phyloP scores from a whole-genome alignment of 1,284 basidiomycete genomes.

The Ceratobasidium sp. region DNA sequence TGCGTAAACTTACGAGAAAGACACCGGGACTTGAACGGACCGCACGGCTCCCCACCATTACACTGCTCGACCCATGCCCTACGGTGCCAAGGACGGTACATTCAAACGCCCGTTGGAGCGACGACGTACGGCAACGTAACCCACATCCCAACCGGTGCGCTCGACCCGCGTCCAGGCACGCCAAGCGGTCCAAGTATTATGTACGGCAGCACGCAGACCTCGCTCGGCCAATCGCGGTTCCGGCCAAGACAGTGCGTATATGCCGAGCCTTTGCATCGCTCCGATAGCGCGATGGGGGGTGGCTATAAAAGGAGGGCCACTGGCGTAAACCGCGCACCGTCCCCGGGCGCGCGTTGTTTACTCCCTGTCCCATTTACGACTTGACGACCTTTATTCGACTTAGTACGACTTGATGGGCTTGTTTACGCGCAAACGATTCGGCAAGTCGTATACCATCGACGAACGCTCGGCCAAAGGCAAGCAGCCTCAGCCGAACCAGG shows the following conservation, averaged over 20 bases:
- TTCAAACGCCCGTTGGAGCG: slow-evolving; percentile 3
- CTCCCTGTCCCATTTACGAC: slow-evolving; percentile 15
- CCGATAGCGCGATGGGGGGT: slow-evolving; percentile 10
- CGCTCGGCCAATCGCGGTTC: neutral
- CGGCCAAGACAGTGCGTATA: slow-evolving; percentile 32
- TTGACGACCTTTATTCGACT: neutral
- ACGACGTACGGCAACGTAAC: slow-evolving; percentile 12
- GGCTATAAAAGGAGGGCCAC: slow-evolving; percentile 42
- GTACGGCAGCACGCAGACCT: slow-evolving; percentile 3
- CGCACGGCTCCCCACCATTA: no score
- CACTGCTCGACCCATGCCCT: no score
- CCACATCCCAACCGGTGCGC: no score
- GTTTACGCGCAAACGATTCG: slow-evolving; percentile 43
- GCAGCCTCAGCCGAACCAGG: slow-evolving; percentile 38
- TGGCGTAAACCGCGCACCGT: slow-evolving; percentile 44
- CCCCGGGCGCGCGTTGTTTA: slow-evolving; percentile 44
- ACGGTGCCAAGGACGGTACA: neutral
- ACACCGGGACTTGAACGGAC: no score
- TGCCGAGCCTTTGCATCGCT: slow-evolving; percentile 29
- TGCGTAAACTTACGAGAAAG: no score
- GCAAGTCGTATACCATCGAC: slow-evolving; percentile 44
- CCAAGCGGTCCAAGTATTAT: slow-evolving; percentile 5
- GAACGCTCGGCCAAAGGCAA: slow-evolving; percentile 37
- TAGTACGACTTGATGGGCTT: slow-evolving; percentile 27
- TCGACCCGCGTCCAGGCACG: neutral